A percentile compares a stretch with the other conserved stretches of the same genome.
These are phyloP conservation scores for Cercospora nicotianae DNA, from an alignment of 2,329 filamentous ascomycete species.

Conservation along the genomic window DNA sequence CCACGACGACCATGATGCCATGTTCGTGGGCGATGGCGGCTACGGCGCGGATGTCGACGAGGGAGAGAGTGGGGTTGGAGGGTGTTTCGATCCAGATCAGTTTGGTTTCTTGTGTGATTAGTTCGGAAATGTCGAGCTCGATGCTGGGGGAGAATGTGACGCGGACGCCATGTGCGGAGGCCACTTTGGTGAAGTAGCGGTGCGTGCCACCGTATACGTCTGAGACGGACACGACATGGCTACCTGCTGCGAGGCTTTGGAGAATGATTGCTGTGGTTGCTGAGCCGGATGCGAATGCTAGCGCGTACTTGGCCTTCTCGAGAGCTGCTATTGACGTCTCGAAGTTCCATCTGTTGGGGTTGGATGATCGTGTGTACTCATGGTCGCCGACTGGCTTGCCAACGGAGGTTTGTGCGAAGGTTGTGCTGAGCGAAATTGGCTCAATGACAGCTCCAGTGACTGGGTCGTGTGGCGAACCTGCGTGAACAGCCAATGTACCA, in stretches of 20 bases:
- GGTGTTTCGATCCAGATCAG: constrained; percentile 97
- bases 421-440: constrained; percentile 92
- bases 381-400: constrained; percentile 84
- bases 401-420: constrained; percentile 86
- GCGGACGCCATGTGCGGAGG: constrained; percentile 86
- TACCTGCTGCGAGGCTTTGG: constrained; percentile 85
- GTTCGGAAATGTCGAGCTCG: constrained; percentile 77
- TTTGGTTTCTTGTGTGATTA: constrained; percentile 87
- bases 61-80: constrained; percentile 87
- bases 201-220: constrained; percentile 98
- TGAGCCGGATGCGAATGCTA: constrained; percentile 92
- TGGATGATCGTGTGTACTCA: constrained; percentile 91
- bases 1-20: constrained; percentile 93
- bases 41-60: constrained; percentile 90
- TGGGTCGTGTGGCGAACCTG: constrained; percentile 86
- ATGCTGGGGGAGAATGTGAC: constrained; percentile 94
- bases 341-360: constrained; percentile 95
- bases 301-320: constrained; percentile 86
- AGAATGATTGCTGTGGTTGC: constrained; percentile 91
- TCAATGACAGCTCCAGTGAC: constrained; percentile 93
- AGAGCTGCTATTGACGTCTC: constrained; percentile 87
- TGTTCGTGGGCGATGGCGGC: constrained; percentile 79
- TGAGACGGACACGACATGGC: constrained; percentile 92
- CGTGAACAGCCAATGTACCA: constrained; percentile 92
- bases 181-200: constrained; percentile 98